A percentile compares a stretch with the other conserved stretches of the same genome.
Evolutionary conservation across 1,284 basidiomycete species (phyloP).

Genomic region (Leccinum ponderosum): DNA sequence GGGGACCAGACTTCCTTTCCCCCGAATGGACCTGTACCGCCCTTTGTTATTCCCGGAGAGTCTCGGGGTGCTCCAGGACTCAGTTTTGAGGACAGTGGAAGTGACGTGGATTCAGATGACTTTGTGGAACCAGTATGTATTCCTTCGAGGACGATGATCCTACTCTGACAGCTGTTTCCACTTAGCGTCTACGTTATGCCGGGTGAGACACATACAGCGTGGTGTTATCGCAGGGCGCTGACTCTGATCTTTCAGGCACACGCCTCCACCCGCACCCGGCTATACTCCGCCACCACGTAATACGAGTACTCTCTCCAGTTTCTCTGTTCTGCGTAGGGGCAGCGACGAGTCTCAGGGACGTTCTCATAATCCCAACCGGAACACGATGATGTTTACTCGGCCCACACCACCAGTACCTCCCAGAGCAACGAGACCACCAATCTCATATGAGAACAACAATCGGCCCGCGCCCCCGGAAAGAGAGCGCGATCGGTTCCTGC

Average conservation of each 20-base stretch:
- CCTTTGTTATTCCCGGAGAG: constrained; percentile 4
- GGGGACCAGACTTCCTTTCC: constrained; percentile 23
- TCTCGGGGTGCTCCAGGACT: constrained; percentile 15
- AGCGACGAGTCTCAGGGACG: constrained; percentile 14
- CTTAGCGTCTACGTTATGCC: constrained; percentile 28
- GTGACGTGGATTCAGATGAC: constrained; percentile 33
- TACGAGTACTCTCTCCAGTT: constrained; percentile 16
- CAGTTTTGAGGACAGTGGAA: constrained; percentile 30
- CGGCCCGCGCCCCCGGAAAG: constrained; percentile 16
- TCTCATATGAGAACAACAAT: constrained; percentile 17
- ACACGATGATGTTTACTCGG: constrained; percentile 6
- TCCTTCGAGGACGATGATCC: background rate
- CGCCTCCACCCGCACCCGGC: constrained; percentile 30
- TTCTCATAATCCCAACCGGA: constrained; percentile 16
- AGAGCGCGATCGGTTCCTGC: constrained; percentile 28
- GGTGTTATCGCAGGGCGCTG: background rate
- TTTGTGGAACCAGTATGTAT: constrained; percentile 15
- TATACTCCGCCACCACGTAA: constrained; percentile 25
- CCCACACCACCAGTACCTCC: constrained; percentile 11
- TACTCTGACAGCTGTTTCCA: constrained; percentile 5
- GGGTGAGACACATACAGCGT: constrained; percentile 14
- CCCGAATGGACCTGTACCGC: constrained; percentile 3
- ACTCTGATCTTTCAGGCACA: constrained; percentile 18
- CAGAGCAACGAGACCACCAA: constrained; percentile 11
- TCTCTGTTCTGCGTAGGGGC: constrained; percentile 19